Evolutionary conservation across 139 green algal genomes (phyloP).

Genomic region (Mesotaenium endlicherianum): DNA sequence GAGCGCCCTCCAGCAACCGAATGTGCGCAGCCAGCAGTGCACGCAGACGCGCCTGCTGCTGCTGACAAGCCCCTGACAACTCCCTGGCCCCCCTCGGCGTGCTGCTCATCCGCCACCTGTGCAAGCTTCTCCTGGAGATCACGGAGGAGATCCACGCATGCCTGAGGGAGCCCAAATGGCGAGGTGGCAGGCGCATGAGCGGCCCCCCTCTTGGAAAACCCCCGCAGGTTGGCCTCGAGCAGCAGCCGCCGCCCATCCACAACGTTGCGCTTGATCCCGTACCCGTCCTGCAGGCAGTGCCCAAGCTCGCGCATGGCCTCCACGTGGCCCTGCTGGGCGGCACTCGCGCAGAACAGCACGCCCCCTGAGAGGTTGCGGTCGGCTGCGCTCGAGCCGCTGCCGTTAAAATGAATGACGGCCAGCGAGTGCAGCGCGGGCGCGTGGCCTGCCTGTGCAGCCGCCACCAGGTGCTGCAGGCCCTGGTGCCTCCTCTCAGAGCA

Average conservation of each 20-base stretch:
- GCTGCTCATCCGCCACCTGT: background rate
- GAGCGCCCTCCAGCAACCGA: too few species aligned
- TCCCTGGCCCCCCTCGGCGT: background rate
- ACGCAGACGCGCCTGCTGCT: background rate
- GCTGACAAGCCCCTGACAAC: background rate
- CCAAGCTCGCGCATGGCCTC: slow-evolving; percentile 44
- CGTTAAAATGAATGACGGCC: slow-evolving; percentile 55
- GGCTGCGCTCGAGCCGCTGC: slow-evolving; percentile 21
- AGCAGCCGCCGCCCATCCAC: slow-evolving; percentile 26
- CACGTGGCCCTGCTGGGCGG: slow-evolving; percentile 12
- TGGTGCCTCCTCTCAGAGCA: slow-evolving; percentile 10
- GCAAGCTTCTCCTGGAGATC: slow-evolving; percentile 4
- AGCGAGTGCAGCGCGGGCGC: slow-evolving; percentile 39
- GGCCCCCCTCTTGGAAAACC: background rate
- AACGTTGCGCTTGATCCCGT: slow-evolving; percentile 24
- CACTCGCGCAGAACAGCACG: slow-evolving; percentile 35
- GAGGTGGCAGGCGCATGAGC: background rate
- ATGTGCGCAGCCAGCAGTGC: too few species aligned
- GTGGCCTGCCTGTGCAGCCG: slow-evolving; percentile 27
- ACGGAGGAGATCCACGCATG: slow-evolving; percentile 16
- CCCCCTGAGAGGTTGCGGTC: slow-evolving; percentile 24
- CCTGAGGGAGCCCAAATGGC: background rate
- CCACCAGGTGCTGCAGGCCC: slow-evolving; percentile 25
- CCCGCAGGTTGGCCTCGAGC: slow-evolving; percentile 27
- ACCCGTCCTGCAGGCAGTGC: slow-evolving; percentile 54